phyloP scores from a whole-genome alignment of 1,284 basidiomycete genomes.

The Ustilago shanxiensis region DNA sequence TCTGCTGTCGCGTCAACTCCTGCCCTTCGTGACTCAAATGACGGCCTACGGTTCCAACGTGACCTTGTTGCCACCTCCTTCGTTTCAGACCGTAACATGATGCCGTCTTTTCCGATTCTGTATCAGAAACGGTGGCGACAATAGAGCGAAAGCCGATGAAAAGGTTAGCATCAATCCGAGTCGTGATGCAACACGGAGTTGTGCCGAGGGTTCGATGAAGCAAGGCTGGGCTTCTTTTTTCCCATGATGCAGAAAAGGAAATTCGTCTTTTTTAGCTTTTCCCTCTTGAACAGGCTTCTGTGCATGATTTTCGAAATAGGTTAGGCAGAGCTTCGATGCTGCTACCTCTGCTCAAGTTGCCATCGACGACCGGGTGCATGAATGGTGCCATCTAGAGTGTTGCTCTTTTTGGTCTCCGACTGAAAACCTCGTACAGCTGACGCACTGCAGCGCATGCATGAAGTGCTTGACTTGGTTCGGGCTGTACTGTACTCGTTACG shows the following conservation, averaged over 20 bases:
- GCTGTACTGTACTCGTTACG: background rate
- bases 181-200: background rate
- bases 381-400: conserved; percentile 4
- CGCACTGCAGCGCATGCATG: conserved; percentile 3
- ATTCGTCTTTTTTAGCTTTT: background rate
- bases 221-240: background rate
- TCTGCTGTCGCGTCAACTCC: background rate
- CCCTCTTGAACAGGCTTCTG: background rate
- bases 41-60: background rate
- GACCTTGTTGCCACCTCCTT: background rate
- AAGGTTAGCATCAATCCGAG: background rate
- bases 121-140: background rate
- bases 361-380: background rate
- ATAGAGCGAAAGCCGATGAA: background rate
- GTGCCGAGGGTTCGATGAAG: background rate
- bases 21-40: background rate
- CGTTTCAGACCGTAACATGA: background rate
- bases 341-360: background rate
- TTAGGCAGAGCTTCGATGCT: background rate
- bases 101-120: conserved; percentile 3
- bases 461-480: background rate
- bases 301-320: conserved; percentile 5
- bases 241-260: background rate
- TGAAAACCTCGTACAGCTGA: background rate
- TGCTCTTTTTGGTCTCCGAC: conserved; percentile 1